Conservation (phyloP, 1,284 basidiomycete genomes). For the Apiotrichum siamense region DNA sequence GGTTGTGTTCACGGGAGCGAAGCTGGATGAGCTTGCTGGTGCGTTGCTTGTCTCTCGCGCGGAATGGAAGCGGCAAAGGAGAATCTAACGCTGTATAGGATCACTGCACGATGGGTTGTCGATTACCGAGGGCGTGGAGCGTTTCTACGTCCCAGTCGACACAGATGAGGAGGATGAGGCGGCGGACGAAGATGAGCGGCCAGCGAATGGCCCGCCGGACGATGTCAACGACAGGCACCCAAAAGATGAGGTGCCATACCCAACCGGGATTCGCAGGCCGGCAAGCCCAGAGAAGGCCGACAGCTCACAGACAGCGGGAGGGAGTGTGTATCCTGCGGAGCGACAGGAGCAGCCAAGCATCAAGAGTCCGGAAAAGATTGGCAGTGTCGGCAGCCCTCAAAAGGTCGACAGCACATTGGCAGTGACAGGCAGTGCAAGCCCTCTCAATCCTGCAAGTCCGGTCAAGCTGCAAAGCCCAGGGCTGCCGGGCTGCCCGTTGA, state of each 20-base stretch:
- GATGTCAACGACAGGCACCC: not conserved
- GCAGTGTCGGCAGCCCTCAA: too few species aligned
- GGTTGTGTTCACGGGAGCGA: conserved; percentile 22
- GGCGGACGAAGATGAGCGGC: conserved; percentile 1
- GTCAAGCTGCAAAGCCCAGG: not conserved
- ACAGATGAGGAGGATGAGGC: conserved; percentile 15
- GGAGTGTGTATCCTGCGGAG: too few species aligned
- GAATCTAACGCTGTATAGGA: conserved; percentile 7
- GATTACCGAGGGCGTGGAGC: conserved; percentile 21
- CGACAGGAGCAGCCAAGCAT: too few species aligned
- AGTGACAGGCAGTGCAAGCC: too few species aligned
- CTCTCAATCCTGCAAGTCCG: not conserved
- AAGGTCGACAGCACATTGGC: too few species aligned
- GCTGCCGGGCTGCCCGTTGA: not conserved
- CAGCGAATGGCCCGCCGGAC: not conserved
- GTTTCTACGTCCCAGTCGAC: conserved; percentile 23
- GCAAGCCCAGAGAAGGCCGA: too few species aligned
- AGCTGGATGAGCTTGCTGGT: conserved; percentile 28
- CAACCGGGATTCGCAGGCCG: too few species aligned
- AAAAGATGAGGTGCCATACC: too few species aligned
- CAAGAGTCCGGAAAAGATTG: too few species aligned
- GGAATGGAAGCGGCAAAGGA: not conserved
- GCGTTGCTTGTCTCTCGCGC: not conserved
- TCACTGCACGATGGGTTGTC: conserved; percentile 27
- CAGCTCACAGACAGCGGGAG: too few species aligned